phyloP scores from a whole-genome alignment of 768 basidiomycete genomes.

The Chiua virens region DNA sequence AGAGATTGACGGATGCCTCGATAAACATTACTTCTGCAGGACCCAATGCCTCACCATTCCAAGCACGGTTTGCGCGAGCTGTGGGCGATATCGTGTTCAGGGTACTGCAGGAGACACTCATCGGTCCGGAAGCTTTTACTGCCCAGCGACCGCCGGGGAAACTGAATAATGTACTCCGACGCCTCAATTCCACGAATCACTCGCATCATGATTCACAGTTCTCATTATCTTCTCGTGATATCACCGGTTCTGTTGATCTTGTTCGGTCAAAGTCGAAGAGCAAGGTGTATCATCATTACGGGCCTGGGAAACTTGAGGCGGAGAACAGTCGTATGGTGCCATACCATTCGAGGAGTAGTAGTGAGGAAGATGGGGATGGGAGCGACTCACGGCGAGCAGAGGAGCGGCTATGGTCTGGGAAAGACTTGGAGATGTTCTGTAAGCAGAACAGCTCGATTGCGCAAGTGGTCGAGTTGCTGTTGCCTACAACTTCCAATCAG shows the following conservation, averaged over 20 bases:
- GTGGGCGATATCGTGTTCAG: constrained; percentile 76
- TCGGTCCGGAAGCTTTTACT: constrained; percentile 38
- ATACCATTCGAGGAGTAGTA: constrained; percentile 27
- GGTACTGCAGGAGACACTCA: constrained; percentile 82
- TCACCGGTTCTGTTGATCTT: constrained; percentile 37
- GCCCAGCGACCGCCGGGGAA: constrained; percentile 26
- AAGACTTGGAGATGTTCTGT: constrained; percentile 81
- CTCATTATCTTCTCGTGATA: constrained; percentile 25
- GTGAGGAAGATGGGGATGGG: constrained; percentile 32
- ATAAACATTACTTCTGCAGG: constrained; percentile 23
- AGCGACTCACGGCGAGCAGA: constrained; percentile 39
- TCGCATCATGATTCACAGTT: constrained; percentile 23
- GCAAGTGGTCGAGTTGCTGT: constrained; percentile 64
- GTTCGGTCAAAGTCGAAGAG: constrained; percentile 71
- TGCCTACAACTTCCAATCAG: constrained; percentile 47
- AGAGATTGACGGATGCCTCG: constrained; percentile 62
- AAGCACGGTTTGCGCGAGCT: constrained; percentile 56
- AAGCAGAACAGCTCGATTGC: constrained; percentile 89
- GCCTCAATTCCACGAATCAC: constrained; percentile 19
- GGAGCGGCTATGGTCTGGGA: constrained; percentile 70
- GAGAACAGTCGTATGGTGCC: constrained; percentile 37
- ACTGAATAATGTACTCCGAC: constrained; percentile 36
- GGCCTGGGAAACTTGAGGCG: constrained; percentile 62
- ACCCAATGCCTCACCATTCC: constrained; percentile 34
- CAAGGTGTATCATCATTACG: constrained; percentile 62